These are phyloP conservation scores for Blastomyces percursus DNA, from an alignment of 2,329 filamentous ascomycete genomes.

Conservation along the genomic window DNA sequence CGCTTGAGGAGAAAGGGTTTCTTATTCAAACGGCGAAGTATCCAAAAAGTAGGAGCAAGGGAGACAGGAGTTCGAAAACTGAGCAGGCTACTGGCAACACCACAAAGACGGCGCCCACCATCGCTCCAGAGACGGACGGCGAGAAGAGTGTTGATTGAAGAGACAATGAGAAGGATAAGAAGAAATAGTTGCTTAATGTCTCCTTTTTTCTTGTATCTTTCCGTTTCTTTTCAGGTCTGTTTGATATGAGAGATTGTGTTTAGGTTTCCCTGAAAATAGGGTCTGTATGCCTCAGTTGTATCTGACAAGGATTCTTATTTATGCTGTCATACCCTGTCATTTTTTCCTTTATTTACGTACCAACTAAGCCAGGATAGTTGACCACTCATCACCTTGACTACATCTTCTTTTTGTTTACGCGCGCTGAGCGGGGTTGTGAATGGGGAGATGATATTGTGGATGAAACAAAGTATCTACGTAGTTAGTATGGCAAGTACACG, in stretches of 20 bases:
- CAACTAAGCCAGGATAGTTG: not conserved
- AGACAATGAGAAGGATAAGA: not conserved
- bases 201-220: not conserved
- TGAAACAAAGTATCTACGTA: not conserved
- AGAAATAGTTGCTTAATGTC: not conserved
- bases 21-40: constrained; percentile 28
- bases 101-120: not conserved
- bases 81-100: not conserved
- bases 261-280: not conserved
- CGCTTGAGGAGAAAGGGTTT: constrained; percentile 32
- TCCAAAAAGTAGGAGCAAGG: not conserved
- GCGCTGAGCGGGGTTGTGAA: not conserved
- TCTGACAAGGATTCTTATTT: not conserved
- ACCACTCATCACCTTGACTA: not conserved
- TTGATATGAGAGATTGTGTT: not conserved
- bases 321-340: not conserved
- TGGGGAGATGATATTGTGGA: not conserved
- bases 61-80: not conserved
- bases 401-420: not conserved
- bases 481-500: not conserved
- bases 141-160: not conserved
- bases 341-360: not conserved
- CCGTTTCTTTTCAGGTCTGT: not conserved
- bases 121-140: not conserved
- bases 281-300: not conserved